phyloP scores from a whole-genome alignment of 345 rosid genomes.

The Geranium brycei region DNA sequence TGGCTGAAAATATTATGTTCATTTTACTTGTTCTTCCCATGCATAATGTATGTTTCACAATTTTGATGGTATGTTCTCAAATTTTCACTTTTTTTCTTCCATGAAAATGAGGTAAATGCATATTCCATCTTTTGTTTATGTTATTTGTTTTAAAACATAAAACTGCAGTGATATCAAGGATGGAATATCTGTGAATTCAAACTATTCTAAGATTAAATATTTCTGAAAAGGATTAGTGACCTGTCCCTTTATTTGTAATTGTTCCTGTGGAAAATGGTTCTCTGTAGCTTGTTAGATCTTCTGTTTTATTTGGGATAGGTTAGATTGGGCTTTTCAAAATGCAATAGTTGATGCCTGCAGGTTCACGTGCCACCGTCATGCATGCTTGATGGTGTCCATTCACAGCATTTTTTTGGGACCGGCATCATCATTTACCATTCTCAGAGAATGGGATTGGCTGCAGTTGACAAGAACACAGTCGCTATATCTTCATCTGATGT shows the following conservation, averaged over 20 bases:
- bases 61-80: background rate
- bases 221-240: too few relatives aligned
- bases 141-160: background rate
- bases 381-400: conserved; percentile 87
- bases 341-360: conserved; percentile 20
- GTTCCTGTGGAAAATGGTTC: background rate
- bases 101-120: background rate
- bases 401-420: conserved; percentile 72
- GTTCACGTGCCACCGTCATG: conserved; percentile 91
- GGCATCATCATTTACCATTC: conserved; percentile 88
- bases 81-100: background rate
- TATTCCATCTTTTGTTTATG: background rate
- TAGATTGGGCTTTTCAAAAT: background rate
- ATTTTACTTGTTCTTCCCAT: background rate
- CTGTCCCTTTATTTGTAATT: too few relatives aligned
- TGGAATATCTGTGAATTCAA: background rate
- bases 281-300: background rate
- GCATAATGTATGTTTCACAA: background rate
- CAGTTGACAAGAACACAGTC: conserved; percentile 83
- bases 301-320: background rate
- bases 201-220: background rate
- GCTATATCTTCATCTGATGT: conserved; percentile 77
- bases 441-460: conserved; percentile 76
- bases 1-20: background rate
- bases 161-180: too few relatives aligned